Conservation (phyloP, 2,329 filamentous ascomycete species). For the Sporothrix dimorphospora region DNA sequence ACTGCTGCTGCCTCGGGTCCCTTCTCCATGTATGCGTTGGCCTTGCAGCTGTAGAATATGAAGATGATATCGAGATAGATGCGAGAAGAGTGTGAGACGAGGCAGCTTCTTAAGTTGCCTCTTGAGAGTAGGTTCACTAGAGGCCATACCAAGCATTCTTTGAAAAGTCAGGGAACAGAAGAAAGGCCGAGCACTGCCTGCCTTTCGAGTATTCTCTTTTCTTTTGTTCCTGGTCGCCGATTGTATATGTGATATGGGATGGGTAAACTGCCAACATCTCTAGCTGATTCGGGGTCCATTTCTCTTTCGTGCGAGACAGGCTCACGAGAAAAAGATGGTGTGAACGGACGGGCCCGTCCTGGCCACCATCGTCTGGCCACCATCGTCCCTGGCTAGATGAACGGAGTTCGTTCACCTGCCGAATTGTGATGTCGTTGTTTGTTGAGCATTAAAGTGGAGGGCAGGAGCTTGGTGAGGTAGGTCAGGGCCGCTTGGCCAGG, state of each 20-base stretch:
- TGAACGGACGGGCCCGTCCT: slow-evolving; percentile 21
- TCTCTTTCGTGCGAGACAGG: not conserved
- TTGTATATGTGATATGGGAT: not conserved
- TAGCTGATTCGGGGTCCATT: not conserved
- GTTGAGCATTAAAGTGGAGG: not conserved
- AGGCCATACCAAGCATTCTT: no score
- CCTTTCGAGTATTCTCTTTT: no score
- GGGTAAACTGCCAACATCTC: not conserved
- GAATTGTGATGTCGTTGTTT: not conserved
- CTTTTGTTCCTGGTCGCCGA: no score
- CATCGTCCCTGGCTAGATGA: not conserved
- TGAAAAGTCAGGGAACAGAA: no score
- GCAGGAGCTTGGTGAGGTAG: no score
- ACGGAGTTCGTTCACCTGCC: not conserved
- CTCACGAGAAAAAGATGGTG: not conserved
- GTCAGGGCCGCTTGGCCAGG: not conserved
- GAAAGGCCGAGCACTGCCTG: no score
- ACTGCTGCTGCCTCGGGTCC: not conserved
- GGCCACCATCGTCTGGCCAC: not conserved
- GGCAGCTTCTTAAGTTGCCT: not conserved
- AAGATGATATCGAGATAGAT: not conserved
- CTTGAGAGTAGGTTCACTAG: no score
- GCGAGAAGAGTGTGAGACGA: not conserved
- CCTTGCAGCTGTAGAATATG: slow-evolving; percentile 18
- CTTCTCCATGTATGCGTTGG: slow-evolving; percentile 26